A percentile compares a stretch with the other conserved stretches of the same genome.
These are phyloP conservation scores for Arthroderma uncinatum DNA, from an alignment of 2,329 filamentous ascomycete species.

Conservation along the genomic window DNA sequence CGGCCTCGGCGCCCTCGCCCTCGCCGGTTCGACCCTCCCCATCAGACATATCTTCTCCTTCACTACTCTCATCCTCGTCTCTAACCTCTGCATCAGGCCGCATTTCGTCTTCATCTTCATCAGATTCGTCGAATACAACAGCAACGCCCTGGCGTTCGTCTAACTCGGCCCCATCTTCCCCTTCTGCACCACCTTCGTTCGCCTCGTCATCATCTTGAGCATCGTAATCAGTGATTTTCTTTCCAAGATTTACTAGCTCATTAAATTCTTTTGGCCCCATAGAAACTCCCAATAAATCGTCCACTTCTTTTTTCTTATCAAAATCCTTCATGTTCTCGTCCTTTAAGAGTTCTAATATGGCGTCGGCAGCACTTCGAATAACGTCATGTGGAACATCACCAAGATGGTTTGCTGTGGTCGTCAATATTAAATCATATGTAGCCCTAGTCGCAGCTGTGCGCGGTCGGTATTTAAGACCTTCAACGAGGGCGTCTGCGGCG, in stretches of 20 bases:
- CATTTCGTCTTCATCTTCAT: conserved; percentile 71
- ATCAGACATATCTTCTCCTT: conserved; percentile 61
- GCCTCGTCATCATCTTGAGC: conserved; percentile 83
- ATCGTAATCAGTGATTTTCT: conserved; percentile 98
- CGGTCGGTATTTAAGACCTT: conserved; percentile 84
- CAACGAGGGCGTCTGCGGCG: conserved; percentile 73
- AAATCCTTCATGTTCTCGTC: conserved; percentile 94
- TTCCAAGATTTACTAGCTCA: conserved; percentile 87
- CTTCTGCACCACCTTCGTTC: conserved; percentile 60
- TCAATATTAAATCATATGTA: conserved; percentile 88
- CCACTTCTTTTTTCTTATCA: conserved; percentile 95
- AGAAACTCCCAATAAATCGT: conserved; percentile 76
- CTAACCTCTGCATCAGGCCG: conserved; percentile 73
- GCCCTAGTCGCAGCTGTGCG: conserved; percentile 82
- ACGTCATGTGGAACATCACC: conserved; percentile 90
- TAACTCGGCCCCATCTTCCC: conserved; percentile 60
- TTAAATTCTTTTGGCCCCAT: conserved; percentile 89
- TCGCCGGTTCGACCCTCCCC: conserved; percentile 48
- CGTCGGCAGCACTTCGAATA: conserved; percentile 86
- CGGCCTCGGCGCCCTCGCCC: conserved; percentile 32
- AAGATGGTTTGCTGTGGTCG: conserved; percentile 74
- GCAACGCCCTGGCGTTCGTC: conserved; percentile 94
- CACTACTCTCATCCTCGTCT: conserved; percentile 66
- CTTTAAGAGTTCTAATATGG: conserved; percentile 80
- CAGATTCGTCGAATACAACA: conserved; percentile 89